Conservation (phyloP, 441 rosid genomes). For the Populus tomentosa region DNA sequence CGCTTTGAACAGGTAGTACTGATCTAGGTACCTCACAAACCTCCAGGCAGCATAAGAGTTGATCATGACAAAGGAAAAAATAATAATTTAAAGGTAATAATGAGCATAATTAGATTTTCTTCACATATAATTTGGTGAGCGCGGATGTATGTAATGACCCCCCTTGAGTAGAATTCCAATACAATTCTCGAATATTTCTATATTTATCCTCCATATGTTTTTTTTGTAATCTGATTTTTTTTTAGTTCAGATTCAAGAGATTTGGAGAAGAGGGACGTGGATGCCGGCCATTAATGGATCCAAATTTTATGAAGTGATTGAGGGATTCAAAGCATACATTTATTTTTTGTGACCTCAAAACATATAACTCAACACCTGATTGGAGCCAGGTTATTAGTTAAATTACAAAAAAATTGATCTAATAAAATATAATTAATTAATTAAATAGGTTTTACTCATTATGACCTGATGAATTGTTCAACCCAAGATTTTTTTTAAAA, state of each 20-base stretch:
- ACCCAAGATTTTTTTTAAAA: no score
- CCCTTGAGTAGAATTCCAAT: not conserved
- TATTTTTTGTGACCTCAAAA: no score
- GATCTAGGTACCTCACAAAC: not conserved
- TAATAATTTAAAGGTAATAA: no score
- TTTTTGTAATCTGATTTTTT: not conserved
- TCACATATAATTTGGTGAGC: no score
- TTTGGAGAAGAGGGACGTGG: not conserved
- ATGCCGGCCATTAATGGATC: not conserved
- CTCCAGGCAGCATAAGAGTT: not conserved
- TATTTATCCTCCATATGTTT: not conserved
- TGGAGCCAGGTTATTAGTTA: not conserved
- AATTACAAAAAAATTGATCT: no score
- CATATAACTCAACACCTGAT: no score
- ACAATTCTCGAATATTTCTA: not conserved
- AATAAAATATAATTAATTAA: no score
- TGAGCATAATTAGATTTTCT: not conserved
- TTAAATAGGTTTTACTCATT: no score
- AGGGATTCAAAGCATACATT: not conserved
- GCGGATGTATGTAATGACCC: no score
- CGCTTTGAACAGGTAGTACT: not conserved
- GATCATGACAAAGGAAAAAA: no score
- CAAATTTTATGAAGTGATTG: not conserved
- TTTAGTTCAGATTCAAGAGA: not conserved
- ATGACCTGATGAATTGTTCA: no score